phyloP scores from a whole-genome alignment of 2,329 filamentous ascomycete species.

The Cercospora zeina region DNA sequence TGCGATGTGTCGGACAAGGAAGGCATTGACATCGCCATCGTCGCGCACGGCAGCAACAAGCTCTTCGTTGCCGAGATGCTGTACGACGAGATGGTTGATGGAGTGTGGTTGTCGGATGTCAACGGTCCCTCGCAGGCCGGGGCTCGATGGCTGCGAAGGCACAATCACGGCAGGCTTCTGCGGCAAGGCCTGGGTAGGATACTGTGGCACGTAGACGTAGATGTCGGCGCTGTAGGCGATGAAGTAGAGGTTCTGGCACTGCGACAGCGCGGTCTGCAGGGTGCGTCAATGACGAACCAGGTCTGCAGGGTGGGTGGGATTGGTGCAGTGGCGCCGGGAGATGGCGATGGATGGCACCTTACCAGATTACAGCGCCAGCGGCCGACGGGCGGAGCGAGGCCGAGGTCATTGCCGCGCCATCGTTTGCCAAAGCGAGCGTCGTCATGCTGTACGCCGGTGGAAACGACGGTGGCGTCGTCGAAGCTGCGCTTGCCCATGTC shows the following conservation, averaged over 20 bases:
- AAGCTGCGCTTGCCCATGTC: conserved; percentile 26
- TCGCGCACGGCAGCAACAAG: conserved; percentile 57
- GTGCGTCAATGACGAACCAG: conserved; percentile 5
- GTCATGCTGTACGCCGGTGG: conserved; percentile 32
- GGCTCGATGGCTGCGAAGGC: conserved; percentile 42
- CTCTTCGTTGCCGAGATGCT: conserved; percentile 50
- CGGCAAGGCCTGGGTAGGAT: conserved; percentile 45
- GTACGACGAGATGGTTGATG: conserved; percentile 49
- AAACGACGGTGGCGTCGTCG: conserved; percentile 30
- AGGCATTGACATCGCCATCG: conserved; percentile 56
- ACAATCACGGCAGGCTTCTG: conserved; percentile 43
- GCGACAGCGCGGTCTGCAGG: conserved; percentile 48
- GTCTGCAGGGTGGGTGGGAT: neutral
- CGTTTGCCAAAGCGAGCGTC: conserved; percentile 35
- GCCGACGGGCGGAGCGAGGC: conserved; percentile 35
- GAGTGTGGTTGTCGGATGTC: conserved; percentile 45
- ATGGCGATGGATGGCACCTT: conserved; percentile 19
- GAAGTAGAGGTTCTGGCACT: conserved; percentile 52
- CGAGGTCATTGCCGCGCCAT: conserved; percentile 25
- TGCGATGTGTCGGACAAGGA: conserved; percentile 42
- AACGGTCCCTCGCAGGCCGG: conserved; percentile 38
- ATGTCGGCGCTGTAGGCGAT: conserved; percentile 46
- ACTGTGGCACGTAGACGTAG: conserved; percentile 48
- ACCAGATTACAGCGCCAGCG: conserved; percentile 48
- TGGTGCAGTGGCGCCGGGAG: neutral